phyloP scores from a whole-genome alignment of 1,284 basidiomycete genomes.

The Cryptococcus depauperatus region DNA sequence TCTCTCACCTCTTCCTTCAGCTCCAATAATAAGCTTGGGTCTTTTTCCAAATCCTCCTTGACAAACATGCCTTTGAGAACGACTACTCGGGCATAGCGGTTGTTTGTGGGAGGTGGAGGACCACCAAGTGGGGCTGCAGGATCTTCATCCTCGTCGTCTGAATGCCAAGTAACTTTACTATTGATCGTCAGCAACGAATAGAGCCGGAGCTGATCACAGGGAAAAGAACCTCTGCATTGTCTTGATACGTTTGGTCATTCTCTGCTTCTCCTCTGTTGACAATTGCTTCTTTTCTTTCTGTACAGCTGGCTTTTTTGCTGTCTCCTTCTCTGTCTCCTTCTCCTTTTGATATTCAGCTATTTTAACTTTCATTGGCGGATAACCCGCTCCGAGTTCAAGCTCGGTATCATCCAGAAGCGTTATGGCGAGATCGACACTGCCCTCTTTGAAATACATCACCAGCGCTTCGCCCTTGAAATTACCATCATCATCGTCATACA shows the following conservation, averaged over 20 bases:
- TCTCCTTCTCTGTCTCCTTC: conserved; percentile 54
- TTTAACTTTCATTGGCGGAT: conserved; percentile 68
- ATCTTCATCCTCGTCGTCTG: conserved; percentile 32
- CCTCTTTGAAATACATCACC: conserved; percentile 95
- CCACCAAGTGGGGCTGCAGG: conserved; percentile 24
- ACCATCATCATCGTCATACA: conserved; percentile 86
- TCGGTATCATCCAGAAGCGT: conserved; percentile 88
- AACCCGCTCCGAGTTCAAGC: conserved; percentile 63
- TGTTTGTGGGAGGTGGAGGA: conserved; percentile 32
- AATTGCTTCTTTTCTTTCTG: conserved; percentile 49
- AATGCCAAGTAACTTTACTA: conserved; percentile 44
- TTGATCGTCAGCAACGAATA: neutral
- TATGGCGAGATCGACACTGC: conserved; percentile 78
- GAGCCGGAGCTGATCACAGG: neutral
- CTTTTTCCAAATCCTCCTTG: conserved; percentile 74
- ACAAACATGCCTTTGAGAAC: conserved; percentile 95
- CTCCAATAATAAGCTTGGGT: conserved; percentile 78
- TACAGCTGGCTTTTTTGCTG: conserved; percentile 56
- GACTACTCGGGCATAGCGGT: conserved; percentile 67
- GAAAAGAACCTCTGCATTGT: conserved; percentile 75
- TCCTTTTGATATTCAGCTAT: conserved; percentile 66
- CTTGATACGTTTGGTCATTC: conserved; percentile 65
- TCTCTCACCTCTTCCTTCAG: conserved; percentile 94
- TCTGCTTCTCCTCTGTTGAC: conserved; percentile 71
- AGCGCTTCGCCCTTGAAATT: conserved; percentile 89